Evolutionary conservation across 805 yeast species (phyloP).

Genomic region (Zygosaccharomyces pseudorouxii): DNA sequence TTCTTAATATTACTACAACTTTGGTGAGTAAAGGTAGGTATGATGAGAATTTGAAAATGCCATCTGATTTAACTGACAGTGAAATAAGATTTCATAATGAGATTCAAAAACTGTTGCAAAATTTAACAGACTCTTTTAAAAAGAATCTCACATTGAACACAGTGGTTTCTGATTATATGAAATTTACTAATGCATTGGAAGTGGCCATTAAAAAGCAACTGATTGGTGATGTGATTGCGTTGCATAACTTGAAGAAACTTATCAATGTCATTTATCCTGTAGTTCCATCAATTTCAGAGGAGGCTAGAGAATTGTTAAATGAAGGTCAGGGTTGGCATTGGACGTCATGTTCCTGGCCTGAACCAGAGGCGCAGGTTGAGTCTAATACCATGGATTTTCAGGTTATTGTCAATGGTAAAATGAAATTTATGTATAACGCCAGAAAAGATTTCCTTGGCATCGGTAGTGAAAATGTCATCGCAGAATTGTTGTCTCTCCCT

Average conservation of each 20-base stretch:
- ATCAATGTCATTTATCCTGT: conserved; percentile 71
- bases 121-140: conserved; percentile 57
- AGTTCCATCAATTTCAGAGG: conserved; percentile 78
- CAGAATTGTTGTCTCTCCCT: conserved; percentile 33
- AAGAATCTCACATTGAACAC: conserved; percentile 68
- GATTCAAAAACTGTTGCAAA: conserved; percentile 42
- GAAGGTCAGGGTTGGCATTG: conserved; percentile 16
- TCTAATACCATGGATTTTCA: conserved; percentile 43
- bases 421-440: conserved; percentile 45
- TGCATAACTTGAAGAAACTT: conserved; percentile 49
- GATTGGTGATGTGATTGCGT: conserved; percentile 40
- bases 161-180: conserved; percentile 86
- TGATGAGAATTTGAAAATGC: conserved; percentile 11
- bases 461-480: conserved; percentile 36
- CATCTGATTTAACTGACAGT: conserved; percentile 29
- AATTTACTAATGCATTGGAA: conserved; percentile 53
- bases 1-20: conserved; percentile 33
- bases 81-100: conserved; percentile 60
- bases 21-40: conserved; percentile 9
- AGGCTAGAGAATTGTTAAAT: conserved; percentile 57
- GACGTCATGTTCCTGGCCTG: conserved; percentile 60
- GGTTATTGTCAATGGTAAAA: conserved; percentile 72
- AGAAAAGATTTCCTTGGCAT: conserved; percentile 37
- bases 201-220: conserved; percentile 37
- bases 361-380: conserved; percentile 35